Conservation (phyloP, 1,284 basidiomycete species). For the Fomes fomentarius region DNA sequence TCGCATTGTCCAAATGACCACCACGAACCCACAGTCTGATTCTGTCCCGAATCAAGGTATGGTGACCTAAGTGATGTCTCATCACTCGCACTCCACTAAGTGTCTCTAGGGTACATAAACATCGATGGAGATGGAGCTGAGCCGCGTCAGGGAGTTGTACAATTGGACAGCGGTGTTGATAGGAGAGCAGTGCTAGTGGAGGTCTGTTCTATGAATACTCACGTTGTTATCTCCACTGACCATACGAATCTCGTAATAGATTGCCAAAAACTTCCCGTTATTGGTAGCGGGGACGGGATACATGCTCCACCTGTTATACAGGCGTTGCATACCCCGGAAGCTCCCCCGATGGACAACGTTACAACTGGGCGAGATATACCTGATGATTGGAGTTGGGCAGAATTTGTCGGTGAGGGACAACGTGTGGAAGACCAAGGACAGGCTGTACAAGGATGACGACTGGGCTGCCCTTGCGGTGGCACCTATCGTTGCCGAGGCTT, state of each 20-base stretch:
- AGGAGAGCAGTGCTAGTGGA: too few relatives aligned
- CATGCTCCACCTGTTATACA: constrained; percentile 1
- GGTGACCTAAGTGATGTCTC: too few relatives aligned
- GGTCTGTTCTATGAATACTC: not conserved
- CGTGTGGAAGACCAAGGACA: not conserved
- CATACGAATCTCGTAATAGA: not conserved
- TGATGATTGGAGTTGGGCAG: not conserved
- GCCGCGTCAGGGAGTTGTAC: too few relatives aligned
- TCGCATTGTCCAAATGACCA: too few relatives aligned
- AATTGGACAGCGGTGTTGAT: too few relatives aligned
- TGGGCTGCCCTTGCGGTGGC: not conserved
- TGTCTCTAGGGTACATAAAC: too few relatives aligned
- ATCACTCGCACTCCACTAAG: too few relatives aligned
- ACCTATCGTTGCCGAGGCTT: not conserved
- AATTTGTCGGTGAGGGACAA: not conserved
- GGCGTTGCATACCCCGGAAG: constrained; percentile 1
- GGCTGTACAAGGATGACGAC: not conserved
- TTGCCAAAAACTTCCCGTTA: not conserved
- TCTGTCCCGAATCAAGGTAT: too few relatives aligned
- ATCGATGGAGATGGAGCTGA: too few relatives aligned
- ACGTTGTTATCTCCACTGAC: not conserved
- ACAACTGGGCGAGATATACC: not conserved
- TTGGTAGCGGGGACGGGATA: not conserved
- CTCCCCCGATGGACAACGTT: not conserved
- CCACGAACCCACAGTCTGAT: too few relatives aligned